Evolutionary conservation across 768 basidiomycete species (phyloP), one percentile per base, ranked within the genome.

Genomic region (Lactarius sp.): DNA sequence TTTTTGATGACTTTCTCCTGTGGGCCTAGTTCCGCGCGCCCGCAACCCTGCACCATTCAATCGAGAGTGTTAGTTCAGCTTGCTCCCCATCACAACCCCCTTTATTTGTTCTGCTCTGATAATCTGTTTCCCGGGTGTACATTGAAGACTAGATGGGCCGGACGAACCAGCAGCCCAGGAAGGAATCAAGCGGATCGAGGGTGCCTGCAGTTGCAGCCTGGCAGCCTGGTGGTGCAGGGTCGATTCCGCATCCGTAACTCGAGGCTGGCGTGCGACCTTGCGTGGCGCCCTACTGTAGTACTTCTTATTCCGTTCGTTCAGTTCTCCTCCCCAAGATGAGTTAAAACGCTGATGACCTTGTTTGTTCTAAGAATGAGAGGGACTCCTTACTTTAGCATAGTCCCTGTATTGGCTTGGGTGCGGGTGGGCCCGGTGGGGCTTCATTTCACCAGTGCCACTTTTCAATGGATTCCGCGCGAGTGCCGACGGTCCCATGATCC

Each of bases 201-300:
- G 34, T 46, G 31, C 49, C 6, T 52, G 50, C 51, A 51, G 61
- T 36, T 52, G 44, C 62, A 20, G 42, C 50, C 55, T 42, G 20
- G 56, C 49, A 27, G 56, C 62, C 51, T 52, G 56, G n/a, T 12
- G 33, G 20, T 36, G 50, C 56, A 56, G 12, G 42, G 22, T 53
- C 52, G 52, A 49, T 59, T 39, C 57, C 57, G 52, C 27, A 59
- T 36, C 37, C 16, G 10, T 14, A 20, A 61, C 52, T 54, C 50
- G 42, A 59, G 62, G 56, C 44, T 41, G 27, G 42, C 44, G n/a
- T 27, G 34, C 61, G 56, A 53, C 20, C n/a, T 13, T 18, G 4
- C n/a, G n/a, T 33, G 22, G 34, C 14, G 33, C n/a, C 37, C 37
- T 12, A 37, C 37, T 8, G 41, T 42, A 10, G 41, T 42, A 12